A percentile compares a stretch with the other conserved stretches of the same genome.
Conservation (phyloP, 1,284 basidiomycete genomes). For the Puccinia polysora region DNA sequence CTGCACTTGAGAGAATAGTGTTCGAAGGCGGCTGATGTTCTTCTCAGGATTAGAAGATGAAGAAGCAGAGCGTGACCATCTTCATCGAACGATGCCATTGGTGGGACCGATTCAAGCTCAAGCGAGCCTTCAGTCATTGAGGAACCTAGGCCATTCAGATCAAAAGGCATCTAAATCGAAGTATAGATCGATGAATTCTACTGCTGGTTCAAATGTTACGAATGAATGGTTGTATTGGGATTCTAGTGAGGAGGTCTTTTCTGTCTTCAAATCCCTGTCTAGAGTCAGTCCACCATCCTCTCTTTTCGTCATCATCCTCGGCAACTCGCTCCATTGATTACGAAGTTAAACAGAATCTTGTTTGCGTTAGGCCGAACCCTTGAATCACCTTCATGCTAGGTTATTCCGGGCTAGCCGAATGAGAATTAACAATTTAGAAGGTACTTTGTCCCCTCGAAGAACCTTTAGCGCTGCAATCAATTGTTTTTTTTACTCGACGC, state of each 20-base stretch:
- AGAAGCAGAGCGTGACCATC: slow-evolving; percentile 1
- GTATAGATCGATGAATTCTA: background rate
- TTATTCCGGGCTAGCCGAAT: slow-evolving; percentile 32
- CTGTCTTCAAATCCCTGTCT: slow-evolving; percentile 15
- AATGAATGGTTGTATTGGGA: slow-evolving; percentile 42
- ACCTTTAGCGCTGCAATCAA: too few relatives aligned
- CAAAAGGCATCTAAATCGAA: slow-evolving; percentile 11
- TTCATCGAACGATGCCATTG: too few relatives aligned
- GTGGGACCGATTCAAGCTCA: slow-evolving; percentile 37
- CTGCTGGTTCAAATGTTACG: background rate
- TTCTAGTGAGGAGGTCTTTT: slow-evolving; percentile 38
- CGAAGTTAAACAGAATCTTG: background rate
- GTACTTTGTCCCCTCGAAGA: background rate
- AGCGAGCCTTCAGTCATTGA: slow-evolving; percentile 19
- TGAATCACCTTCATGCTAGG: slow-evolving; percentile 17
- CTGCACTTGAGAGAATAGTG: slow-evolving; percentile 11
- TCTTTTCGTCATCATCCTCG: background rate
- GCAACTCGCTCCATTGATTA: too few relatives aligned
- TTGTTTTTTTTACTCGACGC: too few relatives aligned
- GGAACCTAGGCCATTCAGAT: slow-evolving; percentile 25
- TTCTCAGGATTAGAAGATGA: slow-evolving; percentile 27
- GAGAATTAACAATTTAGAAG: slow-evolving; percentile 9
- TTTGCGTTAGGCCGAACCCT: slow-evolving; percentile 19
- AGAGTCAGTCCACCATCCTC: slow-evolving; percentile 13
- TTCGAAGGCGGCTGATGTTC: slow-evolving; percentile 12